Percentiles rank a stretch among this genome's conserved stretches.
Evolutionary conservation across 1,284 basidiomycete genomes (phyloP).

Genomic region (Schizophyllum amplum): DNA sequence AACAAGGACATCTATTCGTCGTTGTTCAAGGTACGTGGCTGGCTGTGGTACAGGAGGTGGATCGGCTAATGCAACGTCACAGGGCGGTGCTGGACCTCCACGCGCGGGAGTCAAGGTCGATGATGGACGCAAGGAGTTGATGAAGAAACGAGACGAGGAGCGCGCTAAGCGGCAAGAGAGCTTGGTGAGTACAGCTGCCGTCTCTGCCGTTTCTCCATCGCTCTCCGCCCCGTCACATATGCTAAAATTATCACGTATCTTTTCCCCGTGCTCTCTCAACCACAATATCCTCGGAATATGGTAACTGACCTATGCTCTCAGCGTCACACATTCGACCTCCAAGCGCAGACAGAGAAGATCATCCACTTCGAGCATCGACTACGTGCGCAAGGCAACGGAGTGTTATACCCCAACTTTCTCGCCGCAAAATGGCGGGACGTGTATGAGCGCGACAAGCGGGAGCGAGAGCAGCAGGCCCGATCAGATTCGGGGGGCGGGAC

Average conservation of each 20-base stretch:
- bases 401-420: slow-evolving; percentile 59
- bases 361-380: slow-evolving; percentile 54
- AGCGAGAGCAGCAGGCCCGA: too few relatives aligned
- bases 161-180: slow-evolving; percentile 48
- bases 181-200: slow-evolving; percentile 29
- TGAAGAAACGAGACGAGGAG: slow-evolving; percentile 65
- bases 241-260: background rate
- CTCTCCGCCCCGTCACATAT: background rate
- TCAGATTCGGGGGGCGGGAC: too few relatives aligned
- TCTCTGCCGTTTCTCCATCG: slow-evolving; percentile 15
- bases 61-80: background rate
- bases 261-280: background rate
- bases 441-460: background rate
- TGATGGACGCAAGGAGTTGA: slow-evolving; percentile 58
- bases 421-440: slow-evolving; percentile 37
- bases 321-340: slow-evolving; percentile 61
- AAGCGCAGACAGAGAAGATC: slow-evolving; percentile 62
- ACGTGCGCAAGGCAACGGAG: slow-evolving; percentile 37
- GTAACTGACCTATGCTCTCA: slow-evolving; percentile 18
- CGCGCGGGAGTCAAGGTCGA: slow-evolving; percentile 50
- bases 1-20: slow-evolving; percentile 55
- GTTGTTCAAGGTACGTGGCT: slow-evolving; percentile 61
- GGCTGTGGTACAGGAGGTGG: background rate
- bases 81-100: slow-evolving; percentile 27
- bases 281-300: background rate